Percentiles rank a stretch among this genome's conserved stretches.
phyloP scores from a whole-genome alignment of 164 flowering plant species.

The Kingdonia uniflora region DNA sequence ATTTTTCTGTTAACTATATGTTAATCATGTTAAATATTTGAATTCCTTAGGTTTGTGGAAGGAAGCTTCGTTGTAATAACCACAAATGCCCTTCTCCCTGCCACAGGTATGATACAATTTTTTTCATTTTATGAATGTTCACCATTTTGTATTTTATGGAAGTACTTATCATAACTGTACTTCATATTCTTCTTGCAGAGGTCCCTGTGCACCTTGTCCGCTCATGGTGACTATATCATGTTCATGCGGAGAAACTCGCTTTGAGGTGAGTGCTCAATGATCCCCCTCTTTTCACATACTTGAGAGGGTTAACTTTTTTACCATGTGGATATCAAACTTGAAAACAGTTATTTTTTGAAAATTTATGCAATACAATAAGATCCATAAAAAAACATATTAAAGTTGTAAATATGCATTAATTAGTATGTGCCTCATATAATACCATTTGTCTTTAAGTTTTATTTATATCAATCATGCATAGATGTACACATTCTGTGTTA shows the following conservation, averaged over 20 bases:
- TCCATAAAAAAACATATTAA: no score
- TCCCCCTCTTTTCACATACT: no score
- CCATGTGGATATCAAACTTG: no score
- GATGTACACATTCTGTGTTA: no score
- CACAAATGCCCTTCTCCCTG: constrained; percentile 95
- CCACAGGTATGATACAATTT: constrained; percentile 54
- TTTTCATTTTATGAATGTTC: neutral
- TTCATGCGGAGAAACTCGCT: constrained; percentile 68
- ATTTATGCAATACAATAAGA: no score
- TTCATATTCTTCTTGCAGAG: constrained; percentile 40
- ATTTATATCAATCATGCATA: no score
- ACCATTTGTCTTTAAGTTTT: no score
- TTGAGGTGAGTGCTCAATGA: constrained; percentile 75
- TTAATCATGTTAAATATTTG: neutral
- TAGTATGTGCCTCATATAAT: no score
- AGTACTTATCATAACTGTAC: neutral
- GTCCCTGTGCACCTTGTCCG: constrained; percentile 96
- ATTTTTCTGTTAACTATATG: neutral
- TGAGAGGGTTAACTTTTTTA: no score
- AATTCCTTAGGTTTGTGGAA: constrained; percentile 64
- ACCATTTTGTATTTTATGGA: neutral
- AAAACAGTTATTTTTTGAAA: no score
- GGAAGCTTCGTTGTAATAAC: constrained; percentile 81
- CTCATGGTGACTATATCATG: constrained; percentile 85
- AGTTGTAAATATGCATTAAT: no score